These are phyloP conservation scores for Sanghuangporus baumii DNA, from an alignment of 1,284 basidiomycete species.

Conservation along the genomic window DNA sequence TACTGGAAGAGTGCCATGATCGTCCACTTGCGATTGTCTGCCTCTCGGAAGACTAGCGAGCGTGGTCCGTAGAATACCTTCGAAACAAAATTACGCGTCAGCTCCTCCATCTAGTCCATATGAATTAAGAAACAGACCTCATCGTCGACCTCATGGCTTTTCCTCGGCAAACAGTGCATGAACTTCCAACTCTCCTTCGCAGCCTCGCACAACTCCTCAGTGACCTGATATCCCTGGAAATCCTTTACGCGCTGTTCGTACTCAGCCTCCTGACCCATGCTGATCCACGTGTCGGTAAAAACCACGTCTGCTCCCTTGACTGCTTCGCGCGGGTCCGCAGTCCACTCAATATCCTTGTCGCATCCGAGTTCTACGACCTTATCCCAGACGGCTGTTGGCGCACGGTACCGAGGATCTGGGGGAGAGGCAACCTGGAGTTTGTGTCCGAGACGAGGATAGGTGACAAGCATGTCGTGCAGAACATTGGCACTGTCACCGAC, in stretches of 20 bases:
- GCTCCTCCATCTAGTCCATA: not conserved
- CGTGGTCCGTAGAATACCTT: constrained; percentile 75
- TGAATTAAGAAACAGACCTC: constrained; percentile 55
- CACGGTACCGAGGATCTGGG: constrained; percentile 52
- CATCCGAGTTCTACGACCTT: constrained; percentile 67
- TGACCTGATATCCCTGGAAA: constrained; percentile 93
- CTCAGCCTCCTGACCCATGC: constrained; percentile 97
- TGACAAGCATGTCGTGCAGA: constrained; percentile 95
- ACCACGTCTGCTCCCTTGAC: constrained; percentile 89
- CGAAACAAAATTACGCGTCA: not conserved
- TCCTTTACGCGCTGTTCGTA: constrained; percentile 85
- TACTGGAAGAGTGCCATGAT: constrained; percentile 87
- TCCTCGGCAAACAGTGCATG: constrained; percentile 93
- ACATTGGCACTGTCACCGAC: constrained; percentile 97
- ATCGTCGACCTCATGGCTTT: constrained; percentile 91
- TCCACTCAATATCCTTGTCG: constrained; percentile 72
- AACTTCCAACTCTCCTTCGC: constrained; percentile 90
- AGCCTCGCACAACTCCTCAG: constrained; percentile 72
- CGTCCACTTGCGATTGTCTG: constrained; percentile 92
- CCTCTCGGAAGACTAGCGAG: constrained; percentile 69
- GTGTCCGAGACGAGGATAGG: constrained; percentile 90
- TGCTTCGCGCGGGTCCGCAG: constrained; percentile 77
- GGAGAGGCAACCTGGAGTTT: constrained; percentile 81
- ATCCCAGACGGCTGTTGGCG: constrained; percentile 78
- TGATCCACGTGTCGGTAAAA: constrained; percentile 97